Conservation (phyloP, 768 basidiomycete species). For the Tylopilus rubrobrunneus region DNA sequence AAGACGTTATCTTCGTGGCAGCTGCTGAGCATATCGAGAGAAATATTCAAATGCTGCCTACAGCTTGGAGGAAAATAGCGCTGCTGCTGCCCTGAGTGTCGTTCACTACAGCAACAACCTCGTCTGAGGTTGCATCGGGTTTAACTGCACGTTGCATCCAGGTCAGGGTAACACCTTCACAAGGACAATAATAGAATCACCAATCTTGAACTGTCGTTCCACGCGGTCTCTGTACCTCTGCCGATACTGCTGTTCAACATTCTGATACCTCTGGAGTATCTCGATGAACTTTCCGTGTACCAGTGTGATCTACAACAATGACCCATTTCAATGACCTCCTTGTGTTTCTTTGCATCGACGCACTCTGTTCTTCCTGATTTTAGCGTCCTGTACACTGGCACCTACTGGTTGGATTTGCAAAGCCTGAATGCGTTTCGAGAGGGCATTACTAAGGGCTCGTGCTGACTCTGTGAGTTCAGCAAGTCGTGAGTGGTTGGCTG, state of each 20-base stretch:
- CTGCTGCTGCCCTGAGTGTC: conserved; percentile 53
- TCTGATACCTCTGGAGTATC: conserved; percentile 73
- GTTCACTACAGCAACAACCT: conserved; percentile 65
- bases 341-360: neutral
- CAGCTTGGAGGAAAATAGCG: conserved; percentile 79
- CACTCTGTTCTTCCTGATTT: conserved; percentile 40
- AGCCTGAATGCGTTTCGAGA: conserved; percentile 58
- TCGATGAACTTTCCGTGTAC: conserved; percentile 71
- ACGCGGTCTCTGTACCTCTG: conserved; percentile 61
- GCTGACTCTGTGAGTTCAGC: conserved; percentile 60
- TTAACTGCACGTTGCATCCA: conserved; percentile 50
- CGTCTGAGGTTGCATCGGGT: conserved; percentile 79
- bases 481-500: conserved; percentile 42
- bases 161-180: neutral
- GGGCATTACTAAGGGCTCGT: conserved; percentile 49
- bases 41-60: conserved; percentile 21
- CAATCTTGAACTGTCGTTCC: conserved; percentile 76
- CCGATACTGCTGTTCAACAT: conserved; percentile 68
- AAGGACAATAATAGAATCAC: conserved; percentile 31
- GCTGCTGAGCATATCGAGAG: neutral
- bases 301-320: conserved; percentile 44
- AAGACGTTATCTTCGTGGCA: conserved; percentile 55
- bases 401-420: conserved; percentile 40
- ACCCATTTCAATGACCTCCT: neutral
- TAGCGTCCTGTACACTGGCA: conserved; percentile 38